Evolutionary conservation across 192 early-diverging fungal genomes (phyloP).

Genomic region (Coemansia sp.): DNA sequence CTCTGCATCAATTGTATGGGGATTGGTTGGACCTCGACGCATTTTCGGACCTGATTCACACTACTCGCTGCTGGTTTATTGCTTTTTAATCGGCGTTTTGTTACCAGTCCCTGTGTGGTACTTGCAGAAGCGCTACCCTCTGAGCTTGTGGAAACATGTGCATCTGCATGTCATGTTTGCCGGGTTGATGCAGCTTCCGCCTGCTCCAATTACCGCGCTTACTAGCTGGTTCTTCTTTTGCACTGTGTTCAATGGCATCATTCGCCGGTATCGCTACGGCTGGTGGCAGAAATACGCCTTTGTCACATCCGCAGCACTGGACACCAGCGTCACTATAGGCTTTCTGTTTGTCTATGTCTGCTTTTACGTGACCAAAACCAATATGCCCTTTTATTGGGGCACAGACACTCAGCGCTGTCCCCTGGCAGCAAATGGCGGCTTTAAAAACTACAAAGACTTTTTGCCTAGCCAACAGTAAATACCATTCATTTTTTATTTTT

Average conservation of each 20-base stretch:
- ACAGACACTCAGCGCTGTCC: slow-evolving; percentile 6
- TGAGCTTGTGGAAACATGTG: slow-evolving; percentile 65
- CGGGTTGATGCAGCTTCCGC: slow-evolving; percentile 62
- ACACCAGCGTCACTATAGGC: slow-evolving; percentile 57
- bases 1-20: slow-evolving; percentile 78
- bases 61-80: slow-evolving; percentile 30
- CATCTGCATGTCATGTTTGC: slow-evolving; percentile 62
- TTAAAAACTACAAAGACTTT: slow-evolving; percentile 12
- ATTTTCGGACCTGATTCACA: slow-evolving; percentile 54
- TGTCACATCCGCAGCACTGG: slow-evolving; percentile 49
- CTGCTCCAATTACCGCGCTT: slow-evolving; percentile 59
- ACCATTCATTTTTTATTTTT: too few species aligned
- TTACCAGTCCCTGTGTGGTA: slow-evolving; percentile 73
- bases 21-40: slow-evolving; percentile 69
- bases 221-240: slow-evolving; percentile 70
- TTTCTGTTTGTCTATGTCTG: slow-evolving; percentile 55
- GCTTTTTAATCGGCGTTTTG: slow-evolving; percentile 63
- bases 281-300: slow-evolving; percentile 69
- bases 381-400: slow-evolving; percentile 13
- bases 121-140: slow-evolving; percentile 62
- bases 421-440: slow-evolving; percentile 11
- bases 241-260: slow-evolving; percentile 67
- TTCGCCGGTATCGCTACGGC: slow-evolving; percentile 61
- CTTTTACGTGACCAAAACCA: slow-evolving; percentile 4
- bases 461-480: too few species aligned